A percentile compares a stretch with the other conserved stretches of the same genome.
Evolutionary conservation across 805 yeast species (phyloP).

Genomic region (Ogataea salicorniae): DNA sequence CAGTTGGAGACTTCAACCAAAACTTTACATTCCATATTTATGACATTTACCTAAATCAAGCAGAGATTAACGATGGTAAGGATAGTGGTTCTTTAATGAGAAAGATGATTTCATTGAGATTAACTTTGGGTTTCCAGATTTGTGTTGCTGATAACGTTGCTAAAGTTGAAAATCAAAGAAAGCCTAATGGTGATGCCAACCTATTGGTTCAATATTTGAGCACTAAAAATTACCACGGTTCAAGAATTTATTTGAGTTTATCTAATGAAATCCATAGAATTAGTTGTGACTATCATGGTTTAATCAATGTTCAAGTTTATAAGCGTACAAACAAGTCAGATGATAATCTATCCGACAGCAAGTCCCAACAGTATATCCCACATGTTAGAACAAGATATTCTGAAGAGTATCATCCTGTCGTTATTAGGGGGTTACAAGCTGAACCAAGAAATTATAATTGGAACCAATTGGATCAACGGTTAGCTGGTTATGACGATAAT

Average conservation of each 20-base stretch:
- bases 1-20: slow-evolving; percentile 57
- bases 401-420: slow-evolving; percentile 52
- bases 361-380: slow-evolving; percentile 37
- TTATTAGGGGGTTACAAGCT: slow-evolving; percentile 49
- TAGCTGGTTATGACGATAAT: slow-evolving; percentile 88
- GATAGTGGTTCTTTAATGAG: slow-evolving; percentile 62
- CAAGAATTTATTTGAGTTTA: slow-evolving; percentile 68
- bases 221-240: slow-evolving; percentile 39
- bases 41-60: slow-evolving; percentile 60
- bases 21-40: slow-evolving; percentile 82
- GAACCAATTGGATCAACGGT: slow-evolving; percentile 84
- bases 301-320: slow-evolving; percentile 76
- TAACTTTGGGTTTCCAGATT: slow-evolving; percentile 86
- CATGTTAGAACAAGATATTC: slow-evolving; percentile 77
- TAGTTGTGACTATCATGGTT: slow-evolving; percentile 63
- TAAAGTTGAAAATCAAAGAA: slow-evolving; percentile 56
- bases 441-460: slow-evolving; percentile 64
- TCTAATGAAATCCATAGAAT: slow-evolving; percentile 85
- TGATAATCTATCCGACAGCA: slow-evolving; percentile 24
- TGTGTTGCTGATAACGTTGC: slow-evolving; percentile 68
- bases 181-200: slow-evolving; percentile 51
- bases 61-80: slow-evolving; percentile 47
- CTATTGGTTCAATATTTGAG: slow-evolving; percentile 53
- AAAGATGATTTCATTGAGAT: slow-evolving; percentile 80
- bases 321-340: slow-evolving; percentile 30